Evolutionary conservation across 805 yeast genomes (phyloP), one percentile per base, ranked within the genome.

Genomic region (Zygosaccharomyces pseudorouxii): DNA sequence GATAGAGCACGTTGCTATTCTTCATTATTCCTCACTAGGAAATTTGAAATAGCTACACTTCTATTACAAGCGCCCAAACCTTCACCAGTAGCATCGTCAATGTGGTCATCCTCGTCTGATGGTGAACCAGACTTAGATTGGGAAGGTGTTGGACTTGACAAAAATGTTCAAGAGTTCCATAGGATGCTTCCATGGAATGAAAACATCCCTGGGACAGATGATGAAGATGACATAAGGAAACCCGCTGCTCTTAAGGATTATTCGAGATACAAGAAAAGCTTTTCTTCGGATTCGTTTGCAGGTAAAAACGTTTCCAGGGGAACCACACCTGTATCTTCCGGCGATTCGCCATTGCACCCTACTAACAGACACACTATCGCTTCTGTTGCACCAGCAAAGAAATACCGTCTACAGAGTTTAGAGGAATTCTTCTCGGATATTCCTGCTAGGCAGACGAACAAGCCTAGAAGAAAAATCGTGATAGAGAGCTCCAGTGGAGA

Each of bases 391-490:
- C 56, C 57, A 27, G 69, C 66, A 10, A 70, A 66, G 53, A 73
- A 71, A 46, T 83, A 80, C 58, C 77, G 79, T 50, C 65, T 86
- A 33, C 95, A 88, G 63, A 85, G 90, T 49, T 69, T 90, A 49
- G 97, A 90, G 60, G 98, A 90, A 52, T 90, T 90, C 63, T 82
- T 90, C 56, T 84, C 78, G 2, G 75, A 75, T 50, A 68, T 76
- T 11, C 67, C 73, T 16, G 55, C 58, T 2, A 52, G 47, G 25
- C 38, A 51, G n/a, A 57, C 55, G 8, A 42, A 42, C 4, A 42
- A 16, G 9, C 46, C 39, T 30, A 49, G 12, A 33, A 47, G 37
- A 50, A 53, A 47, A 57, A 49, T 50, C 23, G 53, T 56, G n/a
- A 57, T 59, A 45, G 70, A 51, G 50, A 48, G 49, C 39, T 40